Conservation (phyloP, 345 rosid species). For the Brassica rapa region DNA sequence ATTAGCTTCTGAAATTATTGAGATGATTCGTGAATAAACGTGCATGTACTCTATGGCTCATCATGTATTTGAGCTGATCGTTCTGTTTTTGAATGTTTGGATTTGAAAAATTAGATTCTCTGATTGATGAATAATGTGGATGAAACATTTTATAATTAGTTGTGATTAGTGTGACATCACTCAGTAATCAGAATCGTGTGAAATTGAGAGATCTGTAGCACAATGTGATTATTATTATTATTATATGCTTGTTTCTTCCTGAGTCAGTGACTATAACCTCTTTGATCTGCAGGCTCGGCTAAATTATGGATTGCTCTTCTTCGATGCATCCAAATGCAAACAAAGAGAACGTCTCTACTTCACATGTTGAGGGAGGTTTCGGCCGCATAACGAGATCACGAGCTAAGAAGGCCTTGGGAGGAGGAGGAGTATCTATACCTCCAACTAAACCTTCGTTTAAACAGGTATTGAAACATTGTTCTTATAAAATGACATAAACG, state of each 20-base stretch:
- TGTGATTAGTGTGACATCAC: too few species aligned
- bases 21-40: neutral
- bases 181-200: neutral
- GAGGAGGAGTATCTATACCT: constrained; percentile 57
- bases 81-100: constrained; percentile 7
- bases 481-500: constrained; percentile 46
- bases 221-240: neutral
- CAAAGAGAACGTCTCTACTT: constrained; percentile 52
- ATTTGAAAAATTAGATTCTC: neutral
- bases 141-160: too few species aligned
- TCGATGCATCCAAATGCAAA: constrained; percentile 57
- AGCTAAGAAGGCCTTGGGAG: constrained; percentile 62
- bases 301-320: constrained; percentile 39
- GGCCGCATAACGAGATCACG: constrained; percentile 70
- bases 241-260: too few species aligned
- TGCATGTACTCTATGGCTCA: neutral
- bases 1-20: neutral
- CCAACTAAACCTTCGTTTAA: constrained; percentile 62
- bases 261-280: neutral
- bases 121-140: neutral
- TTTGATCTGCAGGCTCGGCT: constrained; percentile 33
- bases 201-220: constrained; percentile 16
- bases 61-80: neutral
- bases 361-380: constrained; percentile 44
- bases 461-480: constrained; percentile 58